Base-by-base conservation (phyloP, 2,329 filamentous ascomycete genomes). In the Aspergillus sp. region DNA sequence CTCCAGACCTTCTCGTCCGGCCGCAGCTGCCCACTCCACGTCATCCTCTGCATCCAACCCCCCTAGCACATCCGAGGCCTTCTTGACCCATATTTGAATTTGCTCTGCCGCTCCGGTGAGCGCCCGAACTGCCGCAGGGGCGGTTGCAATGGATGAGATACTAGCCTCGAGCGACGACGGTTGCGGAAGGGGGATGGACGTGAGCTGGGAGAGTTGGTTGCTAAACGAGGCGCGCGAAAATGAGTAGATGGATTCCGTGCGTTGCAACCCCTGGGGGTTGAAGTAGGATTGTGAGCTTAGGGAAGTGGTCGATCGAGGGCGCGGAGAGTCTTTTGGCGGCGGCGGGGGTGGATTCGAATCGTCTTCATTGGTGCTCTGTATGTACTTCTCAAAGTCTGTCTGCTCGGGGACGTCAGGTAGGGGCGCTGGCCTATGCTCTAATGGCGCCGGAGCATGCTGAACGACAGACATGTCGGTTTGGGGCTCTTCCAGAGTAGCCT, bases 11-110 rank as follows among this genome's bases (percentile, higher is more conserved):
- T 82, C 77, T 62, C 80, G 73, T 30, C 95, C 95, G 55, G 92
- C 95, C 1, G 93, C 94, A 2, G 95, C 86, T 8, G 87, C 93
- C 95, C 95, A 99, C 76, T 98, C 94, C 15, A 98, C 92, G 72
- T 99, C 95, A 74, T 98, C 95, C 64, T 98, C 94, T 56, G 93
- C 92, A 74, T 98, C 92, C 45, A 99, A 81, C 5, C 93, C 93
- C 57, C 86, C 86, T 56, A 99, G 87, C 32, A 98, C 93, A 69
- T 96, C 92, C 0, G 89, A 89, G 0, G 94, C 94, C 75, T 97
- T 97, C 65, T 86, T 85, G 72, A 97, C 97, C 95, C 95, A 99
- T 70, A 90, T 89, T 64, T 90, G 86, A 66, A 99, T 98, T 76
- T 98, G 93, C 63, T 96, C 91, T 4, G 93, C 92, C 10, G 94